These are phyloP conservation scores for Insectozyma bohioensis DNA, from an alignment of 1,139 yeast species.

Conservation along the genomic window DNA sequence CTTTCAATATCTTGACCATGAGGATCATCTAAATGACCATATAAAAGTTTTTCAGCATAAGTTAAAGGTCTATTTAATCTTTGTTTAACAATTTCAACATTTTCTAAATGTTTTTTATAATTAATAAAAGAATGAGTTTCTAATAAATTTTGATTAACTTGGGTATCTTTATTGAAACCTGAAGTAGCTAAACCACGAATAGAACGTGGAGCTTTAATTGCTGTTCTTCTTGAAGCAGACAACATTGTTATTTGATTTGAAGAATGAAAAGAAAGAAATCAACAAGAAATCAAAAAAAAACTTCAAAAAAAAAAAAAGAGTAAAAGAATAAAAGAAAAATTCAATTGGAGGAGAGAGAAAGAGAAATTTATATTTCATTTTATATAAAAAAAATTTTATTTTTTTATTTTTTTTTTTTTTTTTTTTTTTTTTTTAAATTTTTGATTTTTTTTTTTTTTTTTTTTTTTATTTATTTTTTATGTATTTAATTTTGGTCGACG, in stretches of 20 bases:
- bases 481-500: not conserved
- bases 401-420: not conserved
- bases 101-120: conserved; percentile 78
- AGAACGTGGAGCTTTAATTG: conserved; percentile 34
- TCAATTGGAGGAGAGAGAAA: conserved; percentile 4
- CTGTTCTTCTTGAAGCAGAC: conserved; percentile 42
- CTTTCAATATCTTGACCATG: conserved; percentile 93
- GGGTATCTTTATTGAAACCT: conserved; percentile 81
- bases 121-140: conserved; percentile 81
- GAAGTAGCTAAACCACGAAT: conserved; percentile 77
- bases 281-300: conserved; percentile 4
- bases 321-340: not conserved
- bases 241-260: conserved; percentile 26
- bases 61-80: conserved; percentile 94
- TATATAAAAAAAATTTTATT: conserved; percentile 1
- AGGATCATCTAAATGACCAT: conserved; percentile 96
- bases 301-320: conserved; percentile 3
- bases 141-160: conserved; percentile 88
- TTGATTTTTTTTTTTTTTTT: not conserved
- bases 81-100: conserved; percentile 79
- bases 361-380: conserved; percentile 1
- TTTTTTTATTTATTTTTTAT: no score
- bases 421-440: not conserved
- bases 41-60: conserved; percentile 93
- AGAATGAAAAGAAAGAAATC: conserved; percentile 3